Percentiles rank a stretch among this genome's conserved stretches.
Evolutionary conservation across 2,329 filamentous ascomycete genomes (phyloP).

Genomic region (Venturia pyrina): DNA sequence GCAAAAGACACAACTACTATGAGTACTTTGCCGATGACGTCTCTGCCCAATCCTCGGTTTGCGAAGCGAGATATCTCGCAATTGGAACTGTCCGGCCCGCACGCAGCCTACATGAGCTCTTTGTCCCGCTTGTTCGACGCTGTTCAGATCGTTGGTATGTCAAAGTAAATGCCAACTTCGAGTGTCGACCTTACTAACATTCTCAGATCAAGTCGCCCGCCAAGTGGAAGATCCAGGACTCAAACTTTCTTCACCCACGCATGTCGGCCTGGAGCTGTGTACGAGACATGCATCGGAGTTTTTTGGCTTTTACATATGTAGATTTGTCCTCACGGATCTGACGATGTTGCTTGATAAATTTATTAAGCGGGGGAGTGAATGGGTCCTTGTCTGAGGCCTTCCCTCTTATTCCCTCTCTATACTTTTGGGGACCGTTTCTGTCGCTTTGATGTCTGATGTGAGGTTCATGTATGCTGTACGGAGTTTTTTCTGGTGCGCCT

Average conservation of each 20-base stretch:
- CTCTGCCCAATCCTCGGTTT: slow-evolving; percentile 62
- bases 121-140: slow-evolving; percentile 87
- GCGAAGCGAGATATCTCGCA: slow-evolving; percentile 60
- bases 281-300: slow-evolving; percentile 93
- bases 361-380: slow-evolving; percentile 92
- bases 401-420: neutral
- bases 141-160: slow-evolving; percentile 80
- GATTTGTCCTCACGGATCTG: slow-evolving; percentile 84
- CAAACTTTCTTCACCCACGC: slow-evolving; percentile 82
- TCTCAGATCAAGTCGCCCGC: slow-evolving; percentile 79
- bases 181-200: slow-evolving; percentile 4
- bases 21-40: slow-evolving; percentile 51
- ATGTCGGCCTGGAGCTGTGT: slow-evolving; percentile 88
- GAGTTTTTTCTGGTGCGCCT: slow-evolving; percentile 2
- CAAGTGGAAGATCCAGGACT: slow-evolving; percentile 93
- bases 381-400: slow-evolving; percentile 54
- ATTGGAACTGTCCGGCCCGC: slow-evolving; percentile 68
- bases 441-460: neutral
- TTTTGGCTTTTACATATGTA: slow-evolving; percentile 92
- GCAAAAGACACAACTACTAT: slow-evolving; percentile 46
- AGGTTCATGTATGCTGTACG: neutral
- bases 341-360: slow-evolving; percentile 87
- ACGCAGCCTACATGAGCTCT: slow-evolving; percentile 83
- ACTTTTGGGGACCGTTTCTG: neutral
- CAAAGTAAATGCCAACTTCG: neutral